Conservation (phyloP, 148 eudicot genomes). For the Arbutus unedo region DNA sequence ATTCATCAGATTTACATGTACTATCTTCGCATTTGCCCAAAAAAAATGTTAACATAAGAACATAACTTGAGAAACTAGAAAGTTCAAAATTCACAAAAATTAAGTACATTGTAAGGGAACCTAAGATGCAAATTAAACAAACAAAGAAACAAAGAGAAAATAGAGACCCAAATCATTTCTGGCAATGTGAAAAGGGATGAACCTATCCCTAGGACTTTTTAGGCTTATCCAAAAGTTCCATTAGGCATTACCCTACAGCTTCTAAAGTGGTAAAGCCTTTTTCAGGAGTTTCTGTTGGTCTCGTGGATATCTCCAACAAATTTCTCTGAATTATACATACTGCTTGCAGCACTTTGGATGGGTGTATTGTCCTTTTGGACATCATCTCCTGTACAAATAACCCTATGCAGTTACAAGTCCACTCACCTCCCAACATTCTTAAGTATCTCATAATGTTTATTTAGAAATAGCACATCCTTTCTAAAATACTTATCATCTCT, state of each 20-base stretch:
- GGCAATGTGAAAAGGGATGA: neutral
- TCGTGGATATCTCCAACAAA: neutral
- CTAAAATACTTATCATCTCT: neutral
- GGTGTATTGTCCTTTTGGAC: neutral
- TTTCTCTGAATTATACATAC: neutral
- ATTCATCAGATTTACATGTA: neutral
- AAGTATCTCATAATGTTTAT: neutral
- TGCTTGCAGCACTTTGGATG: neutral
- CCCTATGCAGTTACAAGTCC: neutral
- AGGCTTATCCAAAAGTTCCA: neutral
- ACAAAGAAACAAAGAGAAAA: neutral
- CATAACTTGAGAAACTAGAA: neutral
- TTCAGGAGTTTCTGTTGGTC: neutral
- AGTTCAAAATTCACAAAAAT: neutral
- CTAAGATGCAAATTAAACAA: neutral
- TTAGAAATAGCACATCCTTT: neutral
- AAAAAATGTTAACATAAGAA: neutral
- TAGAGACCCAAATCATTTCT: neutral
- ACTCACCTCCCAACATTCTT: slow-evolving; percentile 8
- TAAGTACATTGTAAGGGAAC: neutral
- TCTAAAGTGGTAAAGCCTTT: neutral
- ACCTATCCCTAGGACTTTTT: neutral
- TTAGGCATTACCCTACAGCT: neutral
- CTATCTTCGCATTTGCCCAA: neutral
- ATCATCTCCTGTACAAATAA: neutral